Evolutionary conservation across 306 rosid genomes (phyloP).

Genomic region (Citrullus mucosospermus): DNA sequence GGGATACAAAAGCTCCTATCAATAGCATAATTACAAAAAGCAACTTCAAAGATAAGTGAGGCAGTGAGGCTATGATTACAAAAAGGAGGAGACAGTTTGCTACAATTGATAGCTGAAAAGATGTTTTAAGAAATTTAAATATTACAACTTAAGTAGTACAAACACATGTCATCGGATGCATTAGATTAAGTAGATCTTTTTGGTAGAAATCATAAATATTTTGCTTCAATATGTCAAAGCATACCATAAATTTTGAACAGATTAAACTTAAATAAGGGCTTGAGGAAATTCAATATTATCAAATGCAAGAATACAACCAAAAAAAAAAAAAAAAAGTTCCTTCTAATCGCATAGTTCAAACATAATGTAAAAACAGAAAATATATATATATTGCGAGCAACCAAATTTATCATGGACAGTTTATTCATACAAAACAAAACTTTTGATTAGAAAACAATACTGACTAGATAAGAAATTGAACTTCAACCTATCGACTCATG

Average conservation of each 20-base stretch:
- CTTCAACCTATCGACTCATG: background rate
- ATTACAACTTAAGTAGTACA: background rate
- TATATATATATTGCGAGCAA: background rate
- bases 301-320: background rate
- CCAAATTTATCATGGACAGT: background rate
- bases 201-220: background rate
- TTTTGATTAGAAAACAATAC: background rate
- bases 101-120: too few relatives aligned
- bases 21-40: too few relatives aligned
- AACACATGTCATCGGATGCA: background rate
- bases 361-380: background rate
- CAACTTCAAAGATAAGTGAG: too few relatives aligned
- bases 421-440: background rate
- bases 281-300: background rate
- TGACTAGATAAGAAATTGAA: background rate
- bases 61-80: too few relatives aligned
- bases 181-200: background rate
- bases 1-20: too few relatives aligned
- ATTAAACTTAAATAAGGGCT: background rate
- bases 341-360: background rate
- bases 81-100: too few relatives aligned
- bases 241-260: background rate
- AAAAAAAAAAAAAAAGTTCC: background rate
- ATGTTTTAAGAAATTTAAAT: background rate
- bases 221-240: background rate